Base-by-base conservation (phyloP, 2,329 filamentous ascomycete species). In the Paraphoma sp. region DNA sequence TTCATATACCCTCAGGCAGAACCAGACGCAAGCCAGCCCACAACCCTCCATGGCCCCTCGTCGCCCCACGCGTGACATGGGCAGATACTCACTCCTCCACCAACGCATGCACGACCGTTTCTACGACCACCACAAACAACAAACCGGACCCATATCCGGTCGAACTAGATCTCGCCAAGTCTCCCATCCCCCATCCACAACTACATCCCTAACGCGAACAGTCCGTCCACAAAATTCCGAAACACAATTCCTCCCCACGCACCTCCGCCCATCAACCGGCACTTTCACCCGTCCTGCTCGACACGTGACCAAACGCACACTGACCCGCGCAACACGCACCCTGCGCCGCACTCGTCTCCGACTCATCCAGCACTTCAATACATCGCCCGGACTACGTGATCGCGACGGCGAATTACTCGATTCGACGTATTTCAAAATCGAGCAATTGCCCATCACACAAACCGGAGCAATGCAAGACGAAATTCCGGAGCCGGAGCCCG, bases 1-100 rank as follows among this genome's bases (percentile, higher is more conserved):
- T 91, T 93, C 68, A 79, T 90, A 50, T 87, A 87, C 67, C 90
- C 90, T 14, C 93, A 90, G 90, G 81, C 81, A 9, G 76, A 79
- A 8, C 79, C 5, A 2, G 2, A 23, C 23, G 23, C 23, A 23
- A 23, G 23, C 23, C 23, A 23, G 2, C 23, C 23, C 23, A 23
- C 23, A 23, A 23, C 5, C 23, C 2, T 23, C 23, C 23, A 14
- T 36, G 6, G 33, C 33, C 7, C 33, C 9, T 36, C 14, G 10
- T 3, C 14, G 6, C 10, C 33, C 33, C 14, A 3, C 33, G 9
- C 33, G 14, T 36, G 14, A 14, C 14, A 14, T 10, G 33, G 33
- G 10, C 33, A 36, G 9, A 6, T 36, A 36, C 33, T 36, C 33
- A 10, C 3, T 14, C 14, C 33, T 36, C 33, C 33, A 36, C 33